Percentiles rank a stretch among this genome's conserved stretches.
phyloP scores from a whole-genome alignment of 257 asterid genomes.

The Schizonepeta tenuifolia region DNA sequence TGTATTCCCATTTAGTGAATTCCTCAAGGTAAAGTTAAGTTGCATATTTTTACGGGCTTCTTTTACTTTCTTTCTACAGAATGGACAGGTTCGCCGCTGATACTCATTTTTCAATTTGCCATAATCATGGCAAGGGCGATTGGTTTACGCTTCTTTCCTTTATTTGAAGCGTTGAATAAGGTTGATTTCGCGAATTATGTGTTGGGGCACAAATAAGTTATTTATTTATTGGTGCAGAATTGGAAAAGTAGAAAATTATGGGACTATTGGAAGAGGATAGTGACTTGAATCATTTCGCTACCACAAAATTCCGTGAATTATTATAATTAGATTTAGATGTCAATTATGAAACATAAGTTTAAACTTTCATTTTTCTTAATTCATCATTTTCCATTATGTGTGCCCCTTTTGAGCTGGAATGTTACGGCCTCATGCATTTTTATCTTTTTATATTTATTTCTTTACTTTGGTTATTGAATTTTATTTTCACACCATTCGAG shows the following conservation, averaged over 20 bases:
- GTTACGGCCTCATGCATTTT: not conserved
- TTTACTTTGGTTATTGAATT: not conserved
- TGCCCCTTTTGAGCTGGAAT: conserved; percentile 16
- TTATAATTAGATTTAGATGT: conserved; percentile 10
- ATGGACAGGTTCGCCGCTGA: not conserved
- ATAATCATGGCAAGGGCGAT: not conserved
- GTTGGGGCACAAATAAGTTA: not conserved
- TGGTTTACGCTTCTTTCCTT: not conserved
- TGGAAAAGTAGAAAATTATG: conserved; percentile 28
- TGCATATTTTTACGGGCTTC: conserved; percentile 5
- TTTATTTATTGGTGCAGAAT: not conserved
- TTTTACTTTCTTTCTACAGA: not conserved
- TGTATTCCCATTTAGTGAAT: not conserved
- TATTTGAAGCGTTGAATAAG: not conserved
- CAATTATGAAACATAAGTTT: conserved; percentile 21
- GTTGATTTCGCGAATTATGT: not conserved
- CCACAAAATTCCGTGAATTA: conserved; percentile 33
- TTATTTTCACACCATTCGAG: not conserved
- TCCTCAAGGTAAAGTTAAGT: not conserved
- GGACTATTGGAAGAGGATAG: conserved; percentile 24
- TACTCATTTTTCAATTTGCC: not conserved
- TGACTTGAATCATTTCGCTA: conserved; percentile 39
- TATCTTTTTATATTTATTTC: not conserved
- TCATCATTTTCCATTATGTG: conserved; percentile 11
- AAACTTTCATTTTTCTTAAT: conserved; percentile 29